Conservation (phyloP, 805 yeast genomes). For the Wickerhamiella allomyrinae region DNA sequence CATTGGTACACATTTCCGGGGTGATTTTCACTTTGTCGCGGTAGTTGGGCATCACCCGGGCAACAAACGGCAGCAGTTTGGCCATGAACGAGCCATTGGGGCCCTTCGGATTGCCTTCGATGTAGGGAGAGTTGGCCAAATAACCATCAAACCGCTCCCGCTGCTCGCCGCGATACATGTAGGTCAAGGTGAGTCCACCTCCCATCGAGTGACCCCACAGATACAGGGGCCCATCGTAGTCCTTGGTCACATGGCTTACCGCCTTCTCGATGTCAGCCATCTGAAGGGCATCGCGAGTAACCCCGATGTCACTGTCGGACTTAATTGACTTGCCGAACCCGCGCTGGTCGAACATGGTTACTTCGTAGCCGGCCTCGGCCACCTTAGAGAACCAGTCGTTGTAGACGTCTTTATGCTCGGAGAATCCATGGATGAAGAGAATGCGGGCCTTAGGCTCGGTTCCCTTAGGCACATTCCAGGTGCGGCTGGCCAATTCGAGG, state of each 20-base stretch:
- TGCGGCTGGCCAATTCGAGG: not conserved
- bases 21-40: slow-evolving; percentile 16
- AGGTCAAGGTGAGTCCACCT: slow-evolving; percentile 26
- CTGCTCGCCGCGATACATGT: slow-evolving; percentile 24
- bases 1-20: slow-evolving; percentile 19
- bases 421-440: slow-evolving; percentile 27
- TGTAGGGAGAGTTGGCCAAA: slow-evolving; percentile 24
- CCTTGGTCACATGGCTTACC: slow-evolving; percentile 11
- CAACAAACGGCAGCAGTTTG: slow-evolving; percentile 17
- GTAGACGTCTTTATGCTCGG: slow-evolving; percentile 24
- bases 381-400: slow-evolving; percentile 21
- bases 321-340: slow-evolving; percentile 27
- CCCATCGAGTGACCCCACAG: slow-evolving; percentile 29
- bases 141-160: slow-evolving; percentile 23
- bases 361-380: slow-evolving; percentile 23
- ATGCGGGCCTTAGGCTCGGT: slow-evolving; percentile 17
- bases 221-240: slow-evolving; percentile 18
- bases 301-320: slow-evolving; percentile 20
- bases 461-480: not conserved
- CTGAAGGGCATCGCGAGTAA: slow-evolving; percentile 22
- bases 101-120: slow-evolving; percentile 17
- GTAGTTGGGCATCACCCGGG: slow-evolving; percentile 19
- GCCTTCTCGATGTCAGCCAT: slow-evolving; percentile 24
- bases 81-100: slow-evolving; percentile 18
- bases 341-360: slow-evolving; percentile 27